Percentiles rank a stretch among this genome's conserved stretches.
Conservation (phyloP, 75 land plant species). For the Pinus albicaulis region DNA sequence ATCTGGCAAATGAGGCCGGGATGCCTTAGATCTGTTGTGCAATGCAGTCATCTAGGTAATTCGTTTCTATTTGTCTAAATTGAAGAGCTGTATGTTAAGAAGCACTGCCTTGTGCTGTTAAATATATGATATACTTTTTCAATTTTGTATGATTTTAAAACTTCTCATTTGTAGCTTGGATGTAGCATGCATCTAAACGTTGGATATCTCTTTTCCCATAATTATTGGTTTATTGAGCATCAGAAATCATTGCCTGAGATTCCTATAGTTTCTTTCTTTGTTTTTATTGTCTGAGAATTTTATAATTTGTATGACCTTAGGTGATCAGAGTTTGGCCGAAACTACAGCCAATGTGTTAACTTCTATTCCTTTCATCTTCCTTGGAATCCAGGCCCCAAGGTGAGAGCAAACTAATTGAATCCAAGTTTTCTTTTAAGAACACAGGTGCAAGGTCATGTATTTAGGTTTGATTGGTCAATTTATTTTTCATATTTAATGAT, state of each 20-base stretch:
- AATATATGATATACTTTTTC: not conserved
- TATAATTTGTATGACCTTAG: constrained; percentile 18
- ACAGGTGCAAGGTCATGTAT: not conserved
- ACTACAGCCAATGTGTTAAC: constrained; percentile 84
- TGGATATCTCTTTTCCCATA: not conserved
- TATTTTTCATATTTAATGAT: constrained; percentile 2
- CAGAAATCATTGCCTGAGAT: not conserved
- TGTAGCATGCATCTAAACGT: not conserved
- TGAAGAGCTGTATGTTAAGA: not conserved
- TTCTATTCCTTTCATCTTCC: constrained; percentile 85
- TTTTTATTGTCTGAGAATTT: not conserved
- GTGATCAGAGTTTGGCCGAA: constrained; percentile 52
- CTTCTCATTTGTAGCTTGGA: not conserved
- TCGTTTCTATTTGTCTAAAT: not conserved
- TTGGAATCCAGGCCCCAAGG: constrained; percentile 91
- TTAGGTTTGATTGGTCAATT: not conserved
- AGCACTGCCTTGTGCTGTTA: not conserved
- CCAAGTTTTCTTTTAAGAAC: not conserved
- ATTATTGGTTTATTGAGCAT: not conserved
- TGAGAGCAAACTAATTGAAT: constrained; percentile 10
- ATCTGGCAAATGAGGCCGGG: constrained; percentile 64
- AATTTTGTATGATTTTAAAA: not conserved
- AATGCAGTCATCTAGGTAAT: constrained; percentile 36
- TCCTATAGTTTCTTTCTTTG: not conserved
- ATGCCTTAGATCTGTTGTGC: constrained; percentile 48